Base-by-base conservation (phyloP, 108 stramenopile species). In the Fragilaria radians region DNA sequence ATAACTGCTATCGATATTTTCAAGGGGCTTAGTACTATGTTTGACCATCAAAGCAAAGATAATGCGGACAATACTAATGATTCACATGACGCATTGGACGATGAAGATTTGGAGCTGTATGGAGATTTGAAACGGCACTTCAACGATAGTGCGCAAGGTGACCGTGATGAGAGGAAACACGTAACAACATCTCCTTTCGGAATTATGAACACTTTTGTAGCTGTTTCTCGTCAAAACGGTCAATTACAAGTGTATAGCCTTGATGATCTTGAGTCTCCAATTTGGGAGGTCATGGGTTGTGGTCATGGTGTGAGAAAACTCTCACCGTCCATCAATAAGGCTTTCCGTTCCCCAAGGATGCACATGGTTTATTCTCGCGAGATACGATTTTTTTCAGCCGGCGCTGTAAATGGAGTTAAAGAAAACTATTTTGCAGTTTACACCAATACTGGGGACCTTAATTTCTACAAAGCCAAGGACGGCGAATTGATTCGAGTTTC, bases 301-400 rank as follows among this genome's bases (percentile, higher is more conserved):
- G 65, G 80, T 23, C 78, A 81, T 47, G 84, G 85, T 26, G 70
- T 51, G 54, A 34, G 73, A 23, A 46, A 61, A 22, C 67, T 88
- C 4, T 66, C 53, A 19, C 60, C 70, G 29, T 46, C 63, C 22
- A 30, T 42, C 18, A 46, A 26, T 31, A 33, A 54, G 11, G 32
- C 33, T 29, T 33, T 54, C 22, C 71, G 85, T 32, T 45, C 51
- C 31, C 89, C 89, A 19, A 57, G 51, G 21, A 49, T 54, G 28
- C 76, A 86, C 57, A 63, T 76, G 54, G 74, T 80, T 3, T 66
- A 65, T 45, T 63, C 73, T 11, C 63, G 71, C 27, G 91, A 93
- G 60, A 75, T 88, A 31, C 71, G 85, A 36, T 77, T 89, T 33
- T 93, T 93, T 61, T 77, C 77, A 25, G 62, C 77, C 48, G 88